Base-by-base conservation (phyloP, 164 flowering plant genomes). In the Vitis riparia region DNA sequence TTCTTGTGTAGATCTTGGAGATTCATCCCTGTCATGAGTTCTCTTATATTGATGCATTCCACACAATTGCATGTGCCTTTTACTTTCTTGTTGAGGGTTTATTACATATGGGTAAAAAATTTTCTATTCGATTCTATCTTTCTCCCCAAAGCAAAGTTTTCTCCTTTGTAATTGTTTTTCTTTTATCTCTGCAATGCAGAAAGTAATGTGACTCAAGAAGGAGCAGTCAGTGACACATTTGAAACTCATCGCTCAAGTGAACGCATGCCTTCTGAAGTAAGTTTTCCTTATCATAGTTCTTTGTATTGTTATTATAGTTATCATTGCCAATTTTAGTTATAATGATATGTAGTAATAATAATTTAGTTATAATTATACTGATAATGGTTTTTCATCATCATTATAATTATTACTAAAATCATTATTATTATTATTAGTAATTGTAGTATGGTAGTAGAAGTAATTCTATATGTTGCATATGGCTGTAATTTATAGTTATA, bases 181-280 rank as follows among this genome's bases (percentile, higher is more conserved):
- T 59, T 49, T 29, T 1, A 23, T 23, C 44, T 17, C 3, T 59
- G 7, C 11, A 62, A 63, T 77, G 60, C 86, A 80, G 90, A 77
- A 61, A 78, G 77, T 80, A 65, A 56, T 50, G 27, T 73, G 37
- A 74, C 79, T 68, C 66, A 37, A 63, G 83, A 74, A 59, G 67
- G 70, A 55, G 76, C 51, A 14, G 60, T 1, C 63, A 67, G 53
- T 53, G 82, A 74, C 63, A 17, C 74, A 30, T 27, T 9, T 23
- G 56, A 65, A 59, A 68, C 63, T 62, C 83, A 29, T 68, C 70
- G 15, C n/a, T 71, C 83, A 51, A 69, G 68, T 55, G 82, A 71
- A 23, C 63, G 72, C 55, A 62, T 2, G 27, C 75, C 37, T 71
- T 73, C 78, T 17, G 81, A 85, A 66, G 90, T 87, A 71, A 73